These are phyloP conservation scores for Zasmidium cellare DNA, from an alignment of 2,329 filamentous ascomycete species.

Conservation along the genomic window DNA sequence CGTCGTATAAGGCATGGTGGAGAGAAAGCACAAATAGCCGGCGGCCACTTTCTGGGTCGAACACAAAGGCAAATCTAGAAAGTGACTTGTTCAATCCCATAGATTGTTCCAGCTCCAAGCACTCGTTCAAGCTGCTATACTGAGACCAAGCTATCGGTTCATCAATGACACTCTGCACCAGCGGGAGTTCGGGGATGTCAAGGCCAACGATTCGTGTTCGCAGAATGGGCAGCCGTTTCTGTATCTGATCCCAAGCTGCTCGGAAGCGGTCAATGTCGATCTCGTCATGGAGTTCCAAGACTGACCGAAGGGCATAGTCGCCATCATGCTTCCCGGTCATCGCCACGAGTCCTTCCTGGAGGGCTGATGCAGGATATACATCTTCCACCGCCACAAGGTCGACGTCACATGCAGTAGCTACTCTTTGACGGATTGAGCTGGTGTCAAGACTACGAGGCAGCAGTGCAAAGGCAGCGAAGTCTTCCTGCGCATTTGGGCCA, in stretches of 20 bases:
- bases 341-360: constrained; percentile 44
- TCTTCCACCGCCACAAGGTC: constrained; percentile 42
- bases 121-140: constrained; percentile 33
- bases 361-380: constrained; percentile 44
- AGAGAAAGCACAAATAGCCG: constrained; percentile 15
- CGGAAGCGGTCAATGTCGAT: constrained; percentile 36
- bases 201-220: constrained; percentile 34
- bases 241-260: constrained; percentile 39
- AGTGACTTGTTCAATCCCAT: not conserved
- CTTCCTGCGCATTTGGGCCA: not conserved
- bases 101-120: constrained; percentile 18
- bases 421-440: not conserved
- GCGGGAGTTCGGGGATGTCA: constrained; percentile 4
- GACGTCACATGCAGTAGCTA: constrained; percentile 7
- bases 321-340: constrained; percentile 53
- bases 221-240: constrained; percentile 36
- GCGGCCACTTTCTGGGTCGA: constrained; percentile 27
- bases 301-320: constrained; percentile 49
- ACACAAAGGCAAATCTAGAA: not conserved
- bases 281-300: constrained; percentile 12
- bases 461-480: not conserved
- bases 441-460: not conserved
- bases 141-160: constrained; percentile 32
- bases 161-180: constrained; percentile 27
- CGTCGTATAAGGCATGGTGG: constrained; percentile 45